Evolutionary conservation across 495 filamentous ascomycete species (phyloP).

Genomic region (Aspergillus diversus): DNA sequence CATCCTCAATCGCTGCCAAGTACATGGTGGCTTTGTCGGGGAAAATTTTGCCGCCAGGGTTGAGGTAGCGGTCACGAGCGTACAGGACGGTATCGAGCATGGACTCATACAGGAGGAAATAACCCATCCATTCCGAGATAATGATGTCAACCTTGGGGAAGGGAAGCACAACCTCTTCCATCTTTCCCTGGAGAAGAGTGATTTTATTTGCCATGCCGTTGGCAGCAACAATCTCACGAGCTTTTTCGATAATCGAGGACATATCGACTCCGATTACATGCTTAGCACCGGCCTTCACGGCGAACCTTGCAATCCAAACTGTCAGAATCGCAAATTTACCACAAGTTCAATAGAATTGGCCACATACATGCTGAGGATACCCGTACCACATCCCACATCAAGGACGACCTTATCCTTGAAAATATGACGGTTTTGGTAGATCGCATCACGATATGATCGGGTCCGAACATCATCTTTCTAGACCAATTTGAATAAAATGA

Average conservation of each 20-base stretch:
- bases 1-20: conserved; percentile 84
- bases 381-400: conserved; percentile 96
- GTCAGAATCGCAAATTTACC: conserved; percentile 11
- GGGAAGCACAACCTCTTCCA: conserved; percentile 92
- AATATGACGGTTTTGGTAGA: conserved; percentile 91
- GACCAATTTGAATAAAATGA: conserved; percentile 13
- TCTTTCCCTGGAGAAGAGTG: conserved; percentile 89
- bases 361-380: conserved; percentile 81
- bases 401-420: conserved; percentile 98
- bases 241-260: conserved; percentile 95
- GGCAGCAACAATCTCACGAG: conserved; percentile 82
- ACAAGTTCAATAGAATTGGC: not conserved
- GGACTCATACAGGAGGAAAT: conserved; percentile 96
- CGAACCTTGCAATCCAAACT: conserved; percentile 70
- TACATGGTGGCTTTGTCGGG: conserved; percentile 90
- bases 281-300: conserved; percentile 88
- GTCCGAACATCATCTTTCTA: conserved; percentile 99
- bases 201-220: conserved; percentile 86
- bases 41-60: conserved; percentile 82
- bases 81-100: conserved; percentile 97
- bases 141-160: conserved; percentile 95
- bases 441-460: conserved; percentile 91
- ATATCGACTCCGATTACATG: conserved; percentile 97
- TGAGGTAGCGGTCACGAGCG: conserved; percentile 89
- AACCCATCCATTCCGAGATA: conserved; percentile 99